Evolutionary conservation across 768 basidiomycete genomes (phyloP).

Genomic region (Amanita polypyramis): DNA sequence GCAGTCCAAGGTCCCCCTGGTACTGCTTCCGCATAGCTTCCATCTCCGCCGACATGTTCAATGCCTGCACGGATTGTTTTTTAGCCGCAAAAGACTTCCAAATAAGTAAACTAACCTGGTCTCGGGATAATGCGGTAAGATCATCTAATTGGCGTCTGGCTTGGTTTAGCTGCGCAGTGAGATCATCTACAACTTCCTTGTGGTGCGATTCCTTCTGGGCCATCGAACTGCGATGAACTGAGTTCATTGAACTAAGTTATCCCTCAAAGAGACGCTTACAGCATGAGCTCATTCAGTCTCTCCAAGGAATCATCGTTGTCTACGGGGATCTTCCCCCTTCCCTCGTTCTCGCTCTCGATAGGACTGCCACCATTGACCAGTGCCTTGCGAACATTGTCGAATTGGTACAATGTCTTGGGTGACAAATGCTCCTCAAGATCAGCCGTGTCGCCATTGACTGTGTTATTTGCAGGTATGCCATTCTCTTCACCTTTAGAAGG

Average conservation of each 20-base stretch:
- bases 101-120: slow-evolving; percentile 49
- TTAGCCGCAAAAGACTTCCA: not conserved
- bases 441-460: slow-evolving; percentile 20
- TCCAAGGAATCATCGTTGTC: slow-evolving; percentile 66
- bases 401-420: slow-evolving; percentile 62
- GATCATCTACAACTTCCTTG: slow-evolving; percentile 63
- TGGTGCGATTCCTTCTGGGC: slow-evolving; percentile 93
- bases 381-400: slow-evolving; percentile 61
- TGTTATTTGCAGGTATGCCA: slow-evolving; percentile 13
- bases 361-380: slow-evolving; percentile 43
- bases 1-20: slow-evolving; percentile 33
- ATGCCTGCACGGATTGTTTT: slow-evolving; percentile 32
- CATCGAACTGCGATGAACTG: slow-evolving; percentile 64
- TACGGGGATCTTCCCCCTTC: slow-evolving; percentile 22
- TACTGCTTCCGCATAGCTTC: slow-evolving; percentile 62
- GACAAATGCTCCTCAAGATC: slow-evolving; percentile 29
- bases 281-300: slow-evolving; percentile 85
- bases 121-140: slow-evolving; percentile 67
- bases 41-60: slow-evolving; percentile 84
- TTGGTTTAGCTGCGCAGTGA: slow-evolving; percentile 57
- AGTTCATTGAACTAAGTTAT: slow-evolving; percentile 2
- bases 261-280: slow-evolving; percentile 37
- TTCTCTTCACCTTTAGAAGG: slow-evolving; percentile 10
- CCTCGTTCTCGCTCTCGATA: slow-evolving; percentile 23
- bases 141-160: slow-evolving; percentile 77